Evolutionary conservation across 768 basidiomycete genomes (phyloP).

Genomic region (Trametes meyenii): DNA sequence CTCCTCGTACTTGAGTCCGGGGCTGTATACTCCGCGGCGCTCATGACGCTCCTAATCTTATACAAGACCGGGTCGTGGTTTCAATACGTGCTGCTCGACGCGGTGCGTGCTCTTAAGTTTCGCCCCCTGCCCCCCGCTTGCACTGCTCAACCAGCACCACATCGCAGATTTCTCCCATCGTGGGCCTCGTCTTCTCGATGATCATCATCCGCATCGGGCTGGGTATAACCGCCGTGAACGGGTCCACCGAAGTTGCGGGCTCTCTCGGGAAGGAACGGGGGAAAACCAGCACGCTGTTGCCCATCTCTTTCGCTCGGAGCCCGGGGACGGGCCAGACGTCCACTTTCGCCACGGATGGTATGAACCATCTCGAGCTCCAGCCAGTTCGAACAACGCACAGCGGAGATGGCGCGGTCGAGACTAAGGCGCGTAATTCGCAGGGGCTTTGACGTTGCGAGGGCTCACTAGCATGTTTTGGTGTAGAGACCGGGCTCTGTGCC

Average conservation of each 20-base stretch:
- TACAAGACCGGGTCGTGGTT: slow-evolving; percentile 39
- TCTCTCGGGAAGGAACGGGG: too few species aligned
- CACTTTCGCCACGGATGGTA: too few species aligned
- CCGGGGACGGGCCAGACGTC: too few species aligned
- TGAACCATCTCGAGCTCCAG: too few species aligned
- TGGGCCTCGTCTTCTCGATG: slow-evolving; percentile 43
- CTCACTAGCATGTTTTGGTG: too few species aligned
- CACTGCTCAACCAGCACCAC: neutral
- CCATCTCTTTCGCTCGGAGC: too few species aligned
- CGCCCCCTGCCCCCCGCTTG: neutral
- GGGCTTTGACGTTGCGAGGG: too few species aligned
- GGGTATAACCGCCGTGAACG: slow-evolving; percentile 33
- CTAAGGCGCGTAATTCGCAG: too few species aligned
- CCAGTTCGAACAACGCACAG: too few species aligned
- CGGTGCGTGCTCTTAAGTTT: slow-evolving; percentile 33
- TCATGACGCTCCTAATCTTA: slow-evolving; percentile 37
- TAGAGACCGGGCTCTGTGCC: too few species aligned
- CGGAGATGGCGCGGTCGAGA: too few species aligned
- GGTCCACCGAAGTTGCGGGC: neutral
- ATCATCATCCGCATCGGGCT: slow-evolving; percentile 45
- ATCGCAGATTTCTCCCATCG: slow-evolving; percentile 13
- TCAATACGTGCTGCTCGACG: slow-evolving; percentile 42
- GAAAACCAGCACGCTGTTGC: too few species aligned
- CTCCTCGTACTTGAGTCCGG: slow-evolving; percentile 43
- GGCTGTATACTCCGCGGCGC: slow-evolving; percentile 40